Percentiles rank a stretch among this genome's conserved stretches.
These are phyloP conservation scores for Fusarium sp. DNA, from an alignment of 2,329 filamentous ascomycete genomes.

Conservation along the genomic window DNA sequence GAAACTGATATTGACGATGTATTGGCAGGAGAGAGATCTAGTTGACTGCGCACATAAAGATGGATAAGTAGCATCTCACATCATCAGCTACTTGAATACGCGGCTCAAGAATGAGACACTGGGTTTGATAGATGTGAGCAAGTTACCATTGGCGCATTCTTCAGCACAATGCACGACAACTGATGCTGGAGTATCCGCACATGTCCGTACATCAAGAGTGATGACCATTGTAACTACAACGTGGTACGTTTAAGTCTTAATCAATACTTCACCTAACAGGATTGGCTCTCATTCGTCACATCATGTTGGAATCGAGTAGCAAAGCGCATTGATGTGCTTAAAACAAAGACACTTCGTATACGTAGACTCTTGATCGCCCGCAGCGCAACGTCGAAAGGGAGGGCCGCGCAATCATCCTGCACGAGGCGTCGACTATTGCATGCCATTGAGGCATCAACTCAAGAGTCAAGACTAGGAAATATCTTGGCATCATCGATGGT, in stretches of 20 bases:
- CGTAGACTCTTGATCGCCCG: neutral
- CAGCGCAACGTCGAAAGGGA: slow-evolving; percentile 15
- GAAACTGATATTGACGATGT: neutral
- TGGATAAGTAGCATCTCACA: slow-evolving; percentile 14
- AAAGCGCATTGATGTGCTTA: neutral
- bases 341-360: neutral
- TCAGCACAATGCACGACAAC: neutral
- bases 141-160: neutral
- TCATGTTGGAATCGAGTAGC: neutral
- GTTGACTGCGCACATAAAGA: neutral
- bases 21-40: neutral
- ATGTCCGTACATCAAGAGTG: neutral
- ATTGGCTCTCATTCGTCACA: slow-evolving; percentile 1
- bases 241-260: neutral
- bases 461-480: neutral
- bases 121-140: neutral
- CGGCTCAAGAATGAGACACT: neutral
- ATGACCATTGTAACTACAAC: neutral
- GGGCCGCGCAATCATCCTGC: slow-evolving; percentile 39
- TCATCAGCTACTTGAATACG: slow-evolving; percentile 10
- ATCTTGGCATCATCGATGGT: slow-evolving; percentile 26
- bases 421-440: slow-evolving; percentile 30
- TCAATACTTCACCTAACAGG: neutral
- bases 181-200: neutral
- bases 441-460: slow-evolving; percentile 8